Evolutionary conservation across 345 rosid species (phyloP), one percentile per base, ranked within the genome.

Genomic region (Euclidium syriacum): DNA sequence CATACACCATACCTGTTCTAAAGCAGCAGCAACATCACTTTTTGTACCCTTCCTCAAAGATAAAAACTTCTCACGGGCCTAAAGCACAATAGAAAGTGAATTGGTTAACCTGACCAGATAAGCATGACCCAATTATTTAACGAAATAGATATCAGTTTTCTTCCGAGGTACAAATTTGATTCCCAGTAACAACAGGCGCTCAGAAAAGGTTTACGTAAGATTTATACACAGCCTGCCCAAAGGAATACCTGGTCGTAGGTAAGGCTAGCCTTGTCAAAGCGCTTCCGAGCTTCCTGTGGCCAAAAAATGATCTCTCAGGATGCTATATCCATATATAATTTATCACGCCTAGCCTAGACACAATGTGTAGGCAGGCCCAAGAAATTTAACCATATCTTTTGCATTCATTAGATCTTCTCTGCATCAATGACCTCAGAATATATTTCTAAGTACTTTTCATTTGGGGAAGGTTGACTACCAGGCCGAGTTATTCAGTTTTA

Each of bases 1-100:
- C 35, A 56, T 50, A 52, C 64, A 64, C 27, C 60, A 64, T 84
- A 92, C 98, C 90, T 87, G 96, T 73, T 94, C 95, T 57, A 90
- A 77, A 55, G 78, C 75, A 65, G 67, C 55, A 46, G 95, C 96
- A 35, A 90, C 83, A 26, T 84, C 90, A 68, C 64, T 62, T 78
- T 72, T 87, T 19, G 97, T 90, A 68, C 97, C 95, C 78, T 94
- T 94, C 86, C 92, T 85, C 67, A 94, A 58, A 18, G 98, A 87
- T 49, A 92, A 79, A 80, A 87, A 92, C 79, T 89, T 92, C 77
- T 92, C 98, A 60, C 98, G 97, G 68, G 96, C 91, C 98, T 92
- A 72, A 48, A 48, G 19, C 62, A 75, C 42, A 30, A 57, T 16
- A 52, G 10, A 29, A 52, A 55, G 62, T 14, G 39, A 33, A 18